Evolutionary conservation across 306 rosid genomes (phyloP), one percentile per base, ranked within the genome.

Genomic region (Castanea sativa): DNA sequence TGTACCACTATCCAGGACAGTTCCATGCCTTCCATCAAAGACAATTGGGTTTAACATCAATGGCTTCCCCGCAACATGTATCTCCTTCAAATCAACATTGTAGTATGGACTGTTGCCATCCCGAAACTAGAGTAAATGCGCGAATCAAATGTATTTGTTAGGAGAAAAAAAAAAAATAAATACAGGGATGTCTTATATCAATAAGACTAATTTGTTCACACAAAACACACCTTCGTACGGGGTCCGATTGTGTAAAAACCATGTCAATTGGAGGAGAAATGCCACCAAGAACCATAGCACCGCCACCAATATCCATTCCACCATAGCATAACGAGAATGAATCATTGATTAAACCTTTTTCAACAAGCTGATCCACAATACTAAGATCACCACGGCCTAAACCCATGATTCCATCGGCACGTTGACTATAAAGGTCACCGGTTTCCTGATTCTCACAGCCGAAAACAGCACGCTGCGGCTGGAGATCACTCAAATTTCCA

Each of bases 41-140:
- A 93, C 87, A 56, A 80, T 85, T 52, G 98, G 84, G 80, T 84
- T 82, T 78, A 96, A 76, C 74, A 58, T 71, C 88, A 96, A 80
- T 32, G 32, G 78, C 83, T 96, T 96, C 83, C 99, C 99, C 82
- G 91, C 96, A 82, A 96, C 96, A 82, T 86, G 89, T 43, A 96
- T 82, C 86, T 86, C 98, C 97, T 91, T 96, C 97, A 96, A 82
- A 84, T 93, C 86, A 71, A 96, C 80, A 88, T 96, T 96, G 93
- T 96, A 96, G 80, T 96, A 96, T 79, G 96, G 96, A 89, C 99
- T 96, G 99, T 96, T 68, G 90, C 89, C 99, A 96, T 88, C 96
- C 98, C 98, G 57, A 96, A 91, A 96, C 98, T 93, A 96, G 92
- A 91, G 99, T 96, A 93, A 93, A 96, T 93, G 96, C 69, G 91